Conservation (phyloP, 1,139 yeast species). For the Saccharomyces hybrid region DNA sequence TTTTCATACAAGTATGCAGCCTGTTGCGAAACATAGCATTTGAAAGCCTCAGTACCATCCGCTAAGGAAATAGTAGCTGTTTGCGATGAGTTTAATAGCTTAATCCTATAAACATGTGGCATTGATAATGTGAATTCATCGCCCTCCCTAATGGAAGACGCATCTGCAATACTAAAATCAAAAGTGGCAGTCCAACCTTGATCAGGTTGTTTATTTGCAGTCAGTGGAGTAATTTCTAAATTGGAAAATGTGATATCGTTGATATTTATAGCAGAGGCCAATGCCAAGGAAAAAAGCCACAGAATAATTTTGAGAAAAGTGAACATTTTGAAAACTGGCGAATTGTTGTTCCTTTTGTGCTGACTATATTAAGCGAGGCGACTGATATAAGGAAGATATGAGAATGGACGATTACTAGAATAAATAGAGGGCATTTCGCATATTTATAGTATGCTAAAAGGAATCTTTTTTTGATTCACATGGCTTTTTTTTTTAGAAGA, state of each 20-base stretch:
- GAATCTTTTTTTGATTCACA: background rate
- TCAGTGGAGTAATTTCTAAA: constrained; percentile 17
- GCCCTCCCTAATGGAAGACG: constrained; percentile 19
- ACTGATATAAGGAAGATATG: background rate
- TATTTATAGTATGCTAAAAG: background rate
- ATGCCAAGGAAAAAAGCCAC: constrained; percentile 3
- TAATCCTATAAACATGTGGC: constrained; percentile 31
- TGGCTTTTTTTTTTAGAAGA: background rate
- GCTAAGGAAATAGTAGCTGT: constrained; percentile 13
- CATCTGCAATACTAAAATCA: constrained; percentile 21
- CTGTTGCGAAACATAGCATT: constrained; percentile 30
- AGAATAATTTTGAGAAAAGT: background rate
- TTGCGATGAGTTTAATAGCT: constrained; percentile 21
- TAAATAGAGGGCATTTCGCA: background rate
- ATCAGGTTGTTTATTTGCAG: constrained; percentile 22
- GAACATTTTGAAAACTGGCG: background rate
- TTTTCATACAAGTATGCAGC: constrained; percentile 28
- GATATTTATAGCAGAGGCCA: constrained; percentile 16
- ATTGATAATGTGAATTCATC: constrained; percentile 25
- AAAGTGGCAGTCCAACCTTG: constrained; percentile 31
- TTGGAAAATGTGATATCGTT: constrained; percentile 14
- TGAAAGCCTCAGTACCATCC: constrained; percentile 26
- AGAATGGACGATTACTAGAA: background rate
- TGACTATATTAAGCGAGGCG: background rate
- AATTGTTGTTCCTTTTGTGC: background rate